These are phyloP conservation scores for Aspergillus sp. DNA, from an alignment of 2,329 filamentous ascomycete species.

Conservation along the genomic window DNA sequence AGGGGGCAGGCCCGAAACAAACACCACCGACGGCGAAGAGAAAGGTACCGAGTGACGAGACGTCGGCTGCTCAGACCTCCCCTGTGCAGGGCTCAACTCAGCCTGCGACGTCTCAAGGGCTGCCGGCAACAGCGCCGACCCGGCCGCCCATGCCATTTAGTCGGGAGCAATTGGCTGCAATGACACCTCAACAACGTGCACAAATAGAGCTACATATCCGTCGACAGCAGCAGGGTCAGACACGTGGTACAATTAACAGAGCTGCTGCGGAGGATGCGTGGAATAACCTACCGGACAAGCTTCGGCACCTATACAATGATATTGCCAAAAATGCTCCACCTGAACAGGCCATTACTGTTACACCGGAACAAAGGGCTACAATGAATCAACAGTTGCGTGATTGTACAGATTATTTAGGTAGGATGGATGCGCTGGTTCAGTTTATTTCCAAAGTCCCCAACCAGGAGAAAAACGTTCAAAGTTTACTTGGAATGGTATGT, in stretches of 20 bases:
- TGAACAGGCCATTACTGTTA: constrained; percentile 33
- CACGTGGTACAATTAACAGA: constrained; percentile 32
- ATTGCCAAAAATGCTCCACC: constrained; percentile 32
- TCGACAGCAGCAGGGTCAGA: constrained; percentile 35
- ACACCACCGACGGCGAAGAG: constrained; percentile 36
- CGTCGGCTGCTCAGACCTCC: constrained; percentile 43
- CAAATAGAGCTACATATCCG: constrained; percentile 38
- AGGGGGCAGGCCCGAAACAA: constrained; percentile 29
- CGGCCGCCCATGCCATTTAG: constrained; percentile 26
- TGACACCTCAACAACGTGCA: constrained; percentile 44
- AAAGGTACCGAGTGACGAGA: constrained; percentile 47
- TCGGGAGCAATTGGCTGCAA: constrained; percentile 38
- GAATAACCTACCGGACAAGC: constrained; percentile 39
- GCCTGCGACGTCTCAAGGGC: constrained; percentile 19
- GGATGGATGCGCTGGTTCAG: constrained; percentile 44
- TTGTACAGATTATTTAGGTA: constrained; percentile 41
- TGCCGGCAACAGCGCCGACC: constrained; percentile 21
- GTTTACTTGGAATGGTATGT: constrained; percentile 40
- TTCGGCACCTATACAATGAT: constrained; percentile 41
- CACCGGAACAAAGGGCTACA: constrained; percentile 38
- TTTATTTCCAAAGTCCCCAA: constrained; percentile 39
- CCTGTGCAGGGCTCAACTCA: constrained; percentile 31
- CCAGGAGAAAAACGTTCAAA: constrained; percentile 41
- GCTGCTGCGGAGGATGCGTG: constrained; percentile 39
- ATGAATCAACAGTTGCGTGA: constrained; percentile 44